Conservation (phyloP, 768 basidiomycete species). For the Pluteus cervinus region DNA sequence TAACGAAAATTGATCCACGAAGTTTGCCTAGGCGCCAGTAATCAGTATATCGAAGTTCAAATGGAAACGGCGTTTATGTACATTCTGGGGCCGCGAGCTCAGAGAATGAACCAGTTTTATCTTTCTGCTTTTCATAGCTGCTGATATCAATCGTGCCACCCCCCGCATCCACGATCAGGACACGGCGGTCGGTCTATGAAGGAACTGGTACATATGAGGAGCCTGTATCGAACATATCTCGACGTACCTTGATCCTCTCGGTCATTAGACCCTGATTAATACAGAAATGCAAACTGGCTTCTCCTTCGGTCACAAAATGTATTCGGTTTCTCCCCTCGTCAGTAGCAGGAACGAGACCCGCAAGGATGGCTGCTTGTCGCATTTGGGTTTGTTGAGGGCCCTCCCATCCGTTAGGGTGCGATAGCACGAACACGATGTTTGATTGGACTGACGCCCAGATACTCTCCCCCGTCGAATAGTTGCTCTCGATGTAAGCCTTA, state of each 20-base stretch:
- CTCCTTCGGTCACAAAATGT: slow-evolving; percentile 49
- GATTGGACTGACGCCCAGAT: slow-evolving; percentile 35
- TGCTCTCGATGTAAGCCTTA: slow-evolving; percentile 34
- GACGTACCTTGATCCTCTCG: slow-evolving; percentile 17
- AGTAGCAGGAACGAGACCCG: slow-evolving; percentile 6
- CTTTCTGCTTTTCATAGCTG: neutral
- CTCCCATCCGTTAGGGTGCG: slow-evolving; percentile 8
- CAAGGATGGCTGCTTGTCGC: slow-evolving; percentile 3
- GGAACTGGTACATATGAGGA: neutral
- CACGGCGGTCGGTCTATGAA: neutral
- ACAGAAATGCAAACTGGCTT: slow-evolving; percentile 49
- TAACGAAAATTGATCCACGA: slow-evolving; percentile 6
- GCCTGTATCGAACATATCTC: too few species aligned
- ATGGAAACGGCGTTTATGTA: neutral
- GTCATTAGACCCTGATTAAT: slow-evolving; percentile 31
- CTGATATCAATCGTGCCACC: slow-evolving; percentile 7
- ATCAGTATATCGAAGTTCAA: neutral
- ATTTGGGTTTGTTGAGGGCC: slow-evolving; percentile 5
- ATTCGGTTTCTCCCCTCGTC: slow-evolving; percentile 32
- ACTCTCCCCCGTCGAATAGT: slow-evolving; percentile 30
- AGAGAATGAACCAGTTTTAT: too few species aligned
- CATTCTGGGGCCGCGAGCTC: slow-evolving; percentile 5
- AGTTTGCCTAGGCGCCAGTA: slow-evolving; percentile 2
- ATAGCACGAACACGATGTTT: slow-evolving; percentile 14
- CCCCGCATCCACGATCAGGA: slow-evolving; percentile 4